These are phyloP conservation scores for Flaveria trinervia DNA, from an alignment of 129 eudicot species.

Conservation along the genomic window DNA sequence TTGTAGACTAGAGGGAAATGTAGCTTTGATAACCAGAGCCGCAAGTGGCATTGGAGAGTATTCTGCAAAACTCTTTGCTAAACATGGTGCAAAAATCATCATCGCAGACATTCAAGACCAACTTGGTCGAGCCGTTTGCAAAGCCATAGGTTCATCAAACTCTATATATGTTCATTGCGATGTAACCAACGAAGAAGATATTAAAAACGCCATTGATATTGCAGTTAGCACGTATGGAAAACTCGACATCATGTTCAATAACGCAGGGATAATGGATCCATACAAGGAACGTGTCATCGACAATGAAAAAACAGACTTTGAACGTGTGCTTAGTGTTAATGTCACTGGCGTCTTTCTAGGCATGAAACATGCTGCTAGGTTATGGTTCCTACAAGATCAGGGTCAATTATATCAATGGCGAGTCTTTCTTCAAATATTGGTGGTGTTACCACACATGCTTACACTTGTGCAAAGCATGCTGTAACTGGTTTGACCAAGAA, in stretches of 20 bases:
- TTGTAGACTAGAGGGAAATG: slow-evolving; percentile 52
- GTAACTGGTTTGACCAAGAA: too few species aligned
- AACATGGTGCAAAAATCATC: slow-evolving; percentile 56
- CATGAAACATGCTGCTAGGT: slow-evolving; percentile 61
- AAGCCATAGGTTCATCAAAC: slow-evolving; percentile 38
- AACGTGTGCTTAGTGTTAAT: too few species aligned
- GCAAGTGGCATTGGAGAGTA: too few species aligned
- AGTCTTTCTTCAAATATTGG: too few species aligned
- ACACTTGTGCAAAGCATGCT: too few species aligned
- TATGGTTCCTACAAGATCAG: slow-evolving; percentile 39
- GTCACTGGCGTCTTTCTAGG: not conserved
- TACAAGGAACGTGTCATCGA: not conserved
- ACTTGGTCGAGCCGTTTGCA: slow-evolving; percentile 41
- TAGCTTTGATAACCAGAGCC: slow-evolving; percentile 28
- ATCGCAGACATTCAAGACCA: slow-evolving; percentile 61
- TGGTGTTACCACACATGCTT: too few species aligned
- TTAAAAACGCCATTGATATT: slow-evolving; percentile 34
- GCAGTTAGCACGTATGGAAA: slow-evolving; percentile 50
- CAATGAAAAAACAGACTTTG: too few species aligned
- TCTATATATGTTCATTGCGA: too few species aligned
- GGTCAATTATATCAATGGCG: too few species aligned
- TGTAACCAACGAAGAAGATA: too few species aligned
- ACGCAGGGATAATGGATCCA: slow-evolving; percentile 44
- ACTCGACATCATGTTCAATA: slow-evolving; percentile 59
- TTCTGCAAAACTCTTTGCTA: slow-evolving; percentile 44